These are phyloP conservation scores for Polytrichum formosum DNA, from an alignment of 225 moss, liverwort and hornwort genomes.

Conservation along the genomic window DNA sequence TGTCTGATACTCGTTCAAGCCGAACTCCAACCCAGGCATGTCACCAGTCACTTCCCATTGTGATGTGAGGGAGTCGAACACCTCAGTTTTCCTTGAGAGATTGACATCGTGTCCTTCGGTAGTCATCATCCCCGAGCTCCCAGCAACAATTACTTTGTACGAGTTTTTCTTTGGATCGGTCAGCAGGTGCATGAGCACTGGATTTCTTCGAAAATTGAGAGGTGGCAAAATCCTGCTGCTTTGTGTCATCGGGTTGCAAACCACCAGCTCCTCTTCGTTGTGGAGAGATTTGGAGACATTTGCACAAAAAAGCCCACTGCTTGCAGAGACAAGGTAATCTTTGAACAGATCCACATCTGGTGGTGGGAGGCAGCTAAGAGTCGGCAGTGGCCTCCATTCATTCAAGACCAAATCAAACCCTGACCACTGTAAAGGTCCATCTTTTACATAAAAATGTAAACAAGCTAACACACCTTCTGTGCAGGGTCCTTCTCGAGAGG, in stretches of 20 bases:
- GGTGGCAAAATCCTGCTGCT: not conserved
- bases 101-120: constrained; percentile 1
- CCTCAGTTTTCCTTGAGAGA: constrained; percentile 18
- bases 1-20: constrained; percentile 18
- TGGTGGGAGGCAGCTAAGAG: constrained; percentile 9
- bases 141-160: not conserved
- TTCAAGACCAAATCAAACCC: constrained; percentile 10
- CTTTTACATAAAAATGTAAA: not conserved
- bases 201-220: not conserved
- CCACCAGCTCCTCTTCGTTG: constrained; percentile 6
- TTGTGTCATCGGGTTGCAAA: not conserved
- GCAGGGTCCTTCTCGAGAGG: not conserved
- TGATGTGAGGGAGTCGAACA: constrained; percentile 13
- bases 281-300: constrained; percentile 15
- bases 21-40: constrained; percentile 8
- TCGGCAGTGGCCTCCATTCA: constrained; percentile 10
- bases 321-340: constrained; percentile 12
- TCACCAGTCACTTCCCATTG: constrained; percentile 7
- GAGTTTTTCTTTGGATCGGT: not conserved
- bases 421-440: constrained; percentile 9
- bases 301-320: constrained; percentile 17
- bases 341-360: constrained; percentile 15
- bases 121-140: constrained; percentile 4
- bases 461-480: not conserved
- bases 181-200: constrained; percentile 1